Conservation (phyloP, 169 alveolate genomes). For the Cryptosporidium tyzzeri region DNA sequence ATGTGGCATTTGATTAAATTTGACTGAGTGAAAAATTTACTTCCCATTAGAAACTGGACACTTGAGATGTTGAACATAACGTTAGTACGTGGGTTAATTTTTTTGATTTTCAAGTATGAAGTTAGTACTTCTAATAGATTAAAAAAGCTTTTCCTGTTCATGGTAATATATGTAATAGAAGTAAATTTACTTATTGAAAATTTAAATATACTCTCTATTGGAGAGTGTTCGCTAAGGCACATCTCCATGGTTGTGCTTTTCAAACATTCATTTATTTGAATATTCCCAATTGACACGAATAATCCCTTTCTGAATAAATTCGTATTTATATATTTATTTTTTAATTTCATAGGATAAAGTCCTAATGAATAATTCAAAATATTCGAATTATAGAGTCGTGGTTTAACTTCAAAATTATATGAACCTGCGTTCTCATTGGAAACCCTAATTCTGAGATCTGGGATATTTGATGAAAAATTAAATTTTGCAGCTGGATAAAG, state of each 20-base stretch:
- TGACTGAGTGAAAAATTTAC: not conserved
- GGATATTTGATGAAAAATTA: constrained; percentile 28
- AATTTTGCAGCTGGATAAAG: constrained; percentile 26
- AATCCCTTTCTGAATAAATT: not conserved
- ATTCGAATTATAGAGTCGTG: constrained; percentile 15
- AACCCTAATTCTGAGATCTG: constrained; percentile 35
- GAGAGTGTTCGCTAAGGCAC: not conserved
- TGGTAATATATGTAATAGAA: constrained; percentile 2
- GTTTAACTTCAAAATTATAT: constrained; percentile 8
- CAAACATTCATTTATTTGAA: not conserved
- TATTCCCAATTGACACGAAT: constrained; percentile 3
- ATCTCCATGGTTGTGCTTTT: constrained; percentile 14
- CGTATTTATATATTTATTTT: not conserved
- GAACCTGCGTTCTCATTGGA: not conserved
- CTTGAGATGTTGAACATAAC: not conserved
- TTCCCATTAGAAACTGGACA: not conserved
- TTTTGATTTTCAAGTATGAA: not conserved
- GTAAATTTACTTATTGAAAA: constrained; percentile 27
- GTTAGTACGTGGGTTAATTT: constrained; percentile 1
- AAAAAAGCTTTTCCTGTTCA: not conserved
- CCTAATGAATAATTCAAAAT: constrained; percentile 43
- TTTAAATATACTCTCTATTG: constrained; percentile 15
- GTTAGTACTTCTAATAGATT: not conserved
- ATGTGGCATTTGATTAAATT: not conserved
- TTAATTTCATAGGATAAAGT: constrained; percentile 11